Evolutionary conservation across 257 asterid species (phyloP).

Genomic region (Solanum rostratum): DNA sequence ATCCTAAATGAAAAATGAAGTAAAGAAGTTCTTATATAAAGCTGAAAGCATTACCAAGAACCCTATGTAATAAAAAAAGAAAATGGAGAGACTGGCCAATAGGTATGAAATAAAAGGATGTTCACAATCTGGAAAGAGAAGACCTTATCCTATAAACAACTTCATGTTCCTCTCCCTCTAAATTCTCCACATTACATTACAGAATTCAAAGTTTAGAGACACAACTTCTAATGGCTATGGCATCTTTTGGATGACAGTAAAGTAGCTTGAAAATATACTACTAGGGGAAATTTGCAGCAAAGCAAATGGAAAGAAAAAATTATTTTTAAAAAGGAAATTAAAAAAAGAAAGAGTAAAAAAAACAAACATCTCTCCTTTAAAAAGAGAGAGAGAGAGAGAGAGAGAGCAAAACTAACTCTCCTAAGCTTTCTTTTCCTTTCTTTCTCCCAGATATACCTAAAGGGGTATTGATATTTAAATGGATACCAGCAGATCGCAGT

Average conservation of each 20-base stretch:
- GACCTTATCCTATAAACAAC: not conserved
- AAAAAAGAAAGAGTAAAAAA: not conserved
- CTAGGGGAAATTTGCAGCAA: not conserved
- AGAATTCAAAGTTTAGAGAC: not conserved
- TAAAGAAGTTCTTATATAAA: not conserved
- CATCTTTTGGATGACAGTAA: not conserved
- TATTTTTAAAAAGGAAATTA: not conserved
- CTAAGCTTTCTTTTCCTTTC: not conserved
- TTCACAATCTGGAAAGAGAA: not conserved
- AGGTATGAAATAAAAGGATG: not conserved
- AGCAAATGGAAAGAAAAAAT: not conserved
- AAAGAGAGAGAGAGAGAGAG: not conserved
- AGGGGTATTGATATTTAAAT: not conserved
- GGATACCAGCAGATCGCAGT: not conserved
- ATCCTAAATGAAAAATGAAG: constrained; percentile 39
- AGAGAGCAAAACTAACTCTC: not conserved
- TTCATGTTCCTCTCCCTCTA: not conserved
- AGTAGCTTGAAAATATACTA: not conserved
- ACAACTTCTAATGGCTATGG: not conserved
- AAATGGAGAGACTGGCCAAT: not conserved
- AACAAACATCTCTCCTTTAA: not conserved
- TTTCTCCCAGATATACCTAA: not conserved
- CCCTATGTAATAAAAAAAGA: not conserved
- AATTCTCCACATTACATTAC: not conserved
- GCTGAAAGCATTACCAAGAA: not conserved